These are phyloP conservation scores for Saprolegnia diclina DNA, from an alignment of 352 stramenopile genomes.

Conservation along the genomic window DNA sequence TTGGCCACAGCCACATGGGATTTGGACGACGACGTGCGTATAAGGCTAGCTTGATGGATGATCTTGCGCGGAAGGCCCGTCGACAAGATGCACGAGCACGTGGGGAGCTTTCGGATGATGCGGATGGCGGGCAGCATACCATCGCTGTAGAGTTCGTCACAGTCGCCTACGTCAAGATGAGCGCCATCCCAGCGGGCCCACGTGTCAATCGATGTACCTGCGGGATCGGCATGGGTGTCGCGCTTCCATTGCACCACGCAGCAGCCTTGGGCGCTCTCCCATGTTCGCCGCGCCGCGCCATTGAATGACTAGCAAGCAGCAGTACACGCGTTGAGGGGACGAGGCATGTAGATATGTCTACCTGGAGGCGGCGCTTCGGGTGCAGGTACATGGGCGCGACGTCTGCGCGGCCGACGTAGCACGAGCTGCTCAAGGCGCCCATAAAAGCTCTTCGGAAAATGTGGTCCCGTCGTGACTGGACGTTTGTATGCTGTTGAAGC, in stretches of 20 bases:
- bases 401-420: neutral
- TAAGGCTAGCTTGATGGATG: neutral
- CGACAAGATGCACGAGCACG: conserved; percentile 9
- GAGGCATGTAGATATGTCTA: neutral
- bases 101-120: conserved; percentile 10
- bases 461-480: neutral
- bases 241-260: conserved; percentile 8
- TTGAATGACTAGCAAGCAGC: neutral
- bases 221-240: neutral
- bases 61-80: conserved; percentile 2
- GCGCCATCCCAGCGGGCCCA: neutral
- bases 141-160: neutral
- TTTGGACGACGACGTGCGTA: neutral
- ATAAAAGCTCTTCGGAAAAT: neutral
- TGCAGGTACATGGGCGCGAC: conserved; percentile 14
- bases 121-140: neutral
- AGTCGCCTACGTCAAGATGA: neutral
- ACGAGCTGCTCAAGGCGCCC: conserved; percentile 9
- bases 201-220: neutral
- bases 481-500: conserved; percentile 11
- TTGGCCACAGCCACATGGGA: neutral
- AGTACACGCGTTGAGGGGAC: neutral
- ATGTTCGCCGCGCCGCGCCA: neutral
- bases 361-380: conserved; percentile 6
- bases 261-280: conserved; percentile 12